Evolutionary conservation across 2,329 filamentous ascomycete genomes (phyloP), one percentile per base, ranked within the genome.

Genomic region (Aspergillus intermedius): DNA sequence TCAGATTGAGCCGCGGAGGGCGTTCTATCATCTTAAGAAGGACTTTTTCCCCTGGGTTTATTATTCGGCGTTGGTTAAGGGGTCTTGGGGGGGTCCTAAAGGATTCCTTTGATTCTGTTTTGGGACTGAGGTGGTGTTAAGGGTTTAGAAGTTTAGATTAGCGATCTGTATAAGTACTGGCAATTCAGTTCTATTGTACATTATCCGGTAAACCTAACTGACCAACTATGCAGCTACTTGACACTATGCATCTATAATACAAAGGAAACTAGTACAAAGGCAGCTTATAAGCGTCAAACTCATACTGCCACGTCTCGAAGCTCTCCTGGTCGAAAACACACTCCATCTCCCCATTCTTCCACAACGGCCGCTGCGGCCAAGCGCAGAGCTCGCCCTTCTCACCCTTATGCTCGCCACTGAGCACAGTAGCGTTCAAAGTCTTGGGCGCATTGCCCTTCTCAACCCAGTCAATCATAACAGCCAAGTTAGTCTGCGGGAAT

Each of bases 11-110:
- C 81, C 81, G 2, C 73, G 80, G 3, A 73, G 75, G 3, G 68
- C 75, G 0, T 84, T 84, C 59, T 84, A 81, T 54, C 70, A 83
- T 56, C 55, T 84, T 41, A 84, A 84, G 71, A 84, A 81, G 67
- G 76, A 83, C 58, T 84, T 84, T 57, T 84, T 84, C 65, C 81
- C 81, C 0, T 84, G 81, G 81, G 81, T 84, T 2, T 84, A 84
- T 64, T 75, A 73, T 46, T 75, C 78, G 34, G 74, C 72, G 34
- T 77, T 82, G 74, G 74, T 84, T 5, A 83, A 80, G 66, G 81
- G 81, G 5, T 78, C 72, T 6, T 84, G 81, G 81, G 80, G 70
- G 19, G 81, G 81, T 5, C 78, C 80, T 0, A 80, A 77, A 60
- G 80, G 80, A 22, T 22, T 22, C 21, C 2, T 22, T 22, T 22